phyloP scores from a whole-genome alignment of 441 rosid genomes.

The Mallotus japonicus region DNA sequence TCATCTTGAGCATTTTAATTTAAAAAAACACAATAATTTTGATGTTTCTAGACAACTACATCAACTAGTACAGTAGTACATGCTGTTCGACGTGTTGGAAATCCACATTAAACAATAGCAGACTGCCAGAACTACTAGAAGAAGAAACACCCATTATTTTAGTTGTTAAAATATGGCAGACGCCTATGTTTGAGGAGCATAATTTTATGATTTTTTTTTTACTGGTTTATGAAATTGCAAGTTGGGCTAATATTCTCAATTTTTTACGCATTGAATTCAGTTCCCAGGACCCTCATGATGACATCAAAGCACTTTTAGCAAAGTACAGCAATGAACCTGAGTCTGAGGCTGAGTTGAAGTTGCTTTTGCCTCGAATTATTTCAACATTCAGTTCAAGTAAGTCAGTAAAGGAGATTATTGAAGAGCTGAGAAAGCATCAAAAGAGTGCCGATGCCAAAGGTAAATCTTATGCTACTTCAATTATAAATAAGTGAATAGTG shows the following conservation, averaged over 20 bases:
- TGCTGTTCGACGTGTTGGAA: background rate
- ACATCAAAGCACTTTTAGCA: conserved; percentile 51
- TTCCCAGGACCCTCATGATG: conserved; percentile 65
- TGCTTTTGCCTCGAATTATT: conserved; percentile 67
- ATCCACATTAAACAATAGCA: background rate
- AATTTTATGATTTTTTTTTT: background rate
- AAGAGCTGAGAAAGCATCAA: conserved; percentile 63
- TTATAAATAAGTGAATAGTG: background rate
- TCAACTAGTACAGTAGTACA: background rate
- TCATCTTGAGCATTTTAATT: conserved; percentile 12
- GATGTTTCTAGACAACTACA: background rate
- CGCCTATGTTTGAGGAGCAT: background rate
- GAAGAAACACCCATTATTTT: background rate
- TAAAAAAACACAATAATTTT: background rate
- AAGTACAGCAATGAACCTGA: conserved; percentile 63
- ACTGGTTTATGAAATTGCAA: background rate
- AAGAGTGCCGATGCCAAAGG: conserved; percentile 66
- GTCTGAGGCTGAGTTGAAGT: conserved; percentile 63
- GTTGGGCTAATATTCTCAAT: background rate
- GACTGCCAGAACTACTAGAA: background rate
- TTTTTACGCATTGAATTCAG: conserved; percentile 36
- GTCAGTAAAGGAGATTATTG: conserved; percentile 63
- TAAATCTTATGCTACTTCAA: conserved; percentile 22
- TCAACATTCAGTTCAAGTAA: conserved; percentile 62
- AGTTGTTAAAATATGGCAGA: background rate